Percentiles rank a stretch among this genome's conserved stretches.
phyloP scores from a whole-genome alignment of 1,284 basidiomycete species.

The Schizophyllum amplum region DNA sequence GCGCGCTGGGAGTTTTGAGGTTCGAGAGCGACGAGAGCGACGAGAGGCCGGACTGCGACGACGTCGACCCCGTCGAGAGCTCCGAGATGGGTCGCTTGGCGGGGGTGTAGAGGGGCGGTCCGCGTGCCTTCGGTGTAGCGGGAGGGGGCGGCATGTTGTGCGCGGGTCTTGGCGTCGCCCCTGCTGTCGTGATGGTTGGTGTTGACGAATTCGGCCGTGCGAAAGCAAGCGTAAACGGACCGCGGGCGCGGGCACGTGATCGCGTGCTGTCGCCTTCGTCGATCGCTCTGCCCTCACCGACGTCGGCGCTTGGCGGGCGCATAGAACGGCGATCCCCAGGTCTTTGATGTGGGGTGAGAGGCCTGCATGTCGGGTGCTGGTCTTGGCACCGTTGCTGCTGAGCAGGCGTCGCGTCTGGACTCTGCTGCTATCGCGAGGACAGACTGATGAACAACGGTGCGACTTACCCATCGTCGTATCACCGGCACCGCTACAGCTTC shows the following conservation, averaged over 20 bases:
- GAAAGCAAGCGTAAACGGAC: background rate
- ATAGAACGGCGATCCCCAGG: no score
- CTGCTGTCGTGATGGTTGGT: background rate
- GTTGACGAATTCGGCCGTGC: background rate
- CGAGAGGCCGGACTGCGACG: background rate
- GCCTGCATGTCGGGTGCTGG: no score
- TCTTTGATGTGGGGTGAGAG: no score
- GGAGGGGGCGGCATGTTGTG: background rate
- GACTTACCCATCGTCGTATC: no score
- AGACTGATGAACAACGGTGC: no score
- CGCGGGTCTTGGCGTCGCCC: background rate
- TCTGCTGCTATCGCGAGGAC: no score
- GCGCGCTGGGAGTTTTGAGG: background rate
- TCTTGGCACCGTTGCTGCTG: no score
- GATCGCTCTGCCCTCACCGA: background rate
- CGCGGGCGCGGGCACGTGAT: background rate
- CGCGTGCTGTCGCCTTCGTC: background rate
- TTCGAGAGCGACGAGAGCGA: background rate
- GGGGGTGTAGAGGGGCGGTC: background rate
- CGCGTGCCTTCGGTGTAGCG: background rate
- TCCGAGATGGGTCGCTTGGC: background rate
- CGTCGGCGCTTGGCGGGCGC: no score
- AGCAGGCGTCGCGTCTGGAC: no score
- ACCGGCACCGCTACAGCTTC: no score
- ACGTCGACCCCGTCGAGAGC: background rate